phyloP scores from a whole-genome alignment of 306 rosid species.

The Vigna nakashimae region DNA sequence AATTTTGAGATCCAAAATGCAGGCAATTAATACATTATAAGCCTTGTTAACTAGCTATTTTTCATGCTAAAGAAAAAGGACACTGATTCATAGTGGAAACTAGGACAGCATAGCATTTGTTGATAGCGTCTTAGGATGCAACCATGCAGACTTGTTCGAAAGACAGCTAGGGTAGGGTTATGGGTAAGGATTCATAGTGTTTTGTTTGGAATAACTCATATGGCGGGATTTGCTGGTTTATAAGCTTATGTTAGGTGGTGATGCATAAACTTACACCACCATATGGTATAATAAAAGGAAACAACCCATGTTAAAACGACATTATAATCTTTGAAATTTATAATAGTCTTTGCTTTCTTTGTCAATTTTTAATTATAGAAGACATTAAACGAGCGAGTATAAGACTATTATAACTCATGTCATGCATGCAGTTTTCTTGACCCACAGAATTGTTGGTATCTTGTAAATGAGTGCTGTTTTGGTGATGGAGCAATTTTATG shows the following conservation, averaged over 20 bases:
- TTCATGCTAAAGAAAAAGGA: slow-evolving; percentile 7
- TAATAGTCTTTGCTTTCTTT: slow-evolving; percentile 27
- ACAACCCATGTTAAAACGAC: slow-evolving; percentile 64
- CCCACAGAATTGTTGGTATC: slow-evolving; percentile 21
- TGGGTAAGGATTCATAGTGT: background rate
- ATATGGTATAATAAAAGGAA: slow-evolving; percentile 42
- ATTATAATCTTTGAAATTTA: slow-evolving; percentile 51
- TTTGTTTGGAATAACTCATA: slow-evolving; percentile 52
- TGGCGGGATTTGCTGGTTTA: slow-evolving; percentile 42
- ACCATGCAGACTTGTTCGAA: background rate
- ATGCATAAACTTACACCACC: slow-evolving; percentile 11
- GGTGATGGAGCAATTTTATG: slow-evolving; percentile 18
- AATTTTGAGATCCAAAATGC: background rate
- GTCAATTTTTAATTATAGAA: background rate
- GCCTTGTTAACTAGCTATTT: background rate
- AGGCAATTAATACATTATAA: background rate
- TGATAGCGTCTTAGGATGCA: slow-evolving; percentile 16
- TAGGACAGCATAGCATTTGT: slow-evolving; percentile 16
- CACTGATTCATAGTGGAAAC: background rate
- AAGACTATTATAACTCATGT: slow-evolving; percentile 26
- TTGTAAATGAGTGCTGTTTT: slow-evolving; percentile 17
- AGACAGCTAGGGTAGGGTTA: slow-evolving; percentile 33
- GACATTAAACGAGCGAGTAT: background rate
- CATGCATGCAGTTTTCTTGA: slow-evolving; percentile 39
- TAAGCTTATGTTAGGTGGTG: slow-evolving; percentile 50